Evolutionary conservation across 2,329 filamentous ascomycete species (phyloP), one percentile per base, ranked within the genome.

Genomic region (Ascochyta viciae-villosae): DNA sequence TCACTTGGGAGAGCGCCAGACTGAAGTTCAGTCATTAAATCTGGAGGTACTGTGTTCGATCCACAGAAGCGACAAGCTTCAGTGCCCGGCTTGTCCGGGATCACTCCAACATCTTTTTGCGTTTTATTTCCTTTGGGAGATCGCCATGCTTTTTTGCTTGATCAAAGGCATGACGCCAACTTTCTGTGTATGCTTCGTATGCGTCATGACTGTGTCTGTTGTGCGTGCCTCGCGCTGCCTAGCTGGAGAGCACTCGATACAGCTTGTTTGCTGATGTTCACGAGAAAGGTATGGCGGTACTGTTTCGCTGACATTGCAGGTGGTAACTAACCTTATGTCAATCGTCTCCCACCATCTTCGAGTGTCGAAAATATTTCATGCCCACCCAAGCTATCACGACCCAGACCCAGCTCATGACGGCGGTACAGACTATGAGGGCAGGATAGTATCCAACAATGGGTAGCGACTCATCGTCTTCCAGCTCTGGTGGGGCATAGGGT

Each of bases 331-430:
- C 12, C 22, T 33, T 33, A 13, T 13, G 15, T 56, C 67, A 66
- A 45, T 86, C 84, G 34, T 86, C 84, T 19, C 82, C 83, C 41
- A 83, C 91, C 71, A 98, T 96, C 80, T 96, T 96, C 31, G 95
- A 94, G 81, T 99, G 95, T 66, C 93, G 87, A 73, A 99, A 99
- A 76, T 98, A 98, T 76, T 99, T 99, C 94, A 99, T 98, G 23
- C 95, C 95, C 44, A 98, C 89, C 95, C 95, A 99, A 10, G 96
- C 95, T 54, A 96, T 88, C 12, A 96, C 87, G 16, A 98, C 95
- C 95, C 95, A 99, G 6, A 98, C 92, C 95, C 95, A 99, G 16
- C 93, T 92, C 91, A 99, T 97, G 26, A 99, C 91, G 3, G 93
- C 89, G 3, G 94, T 97, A 64, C 98, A 80, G 55, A 98, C 95